Conservation (phyloP, 805 yeast genomes). For the Ogataea degrootiae region DNA sequence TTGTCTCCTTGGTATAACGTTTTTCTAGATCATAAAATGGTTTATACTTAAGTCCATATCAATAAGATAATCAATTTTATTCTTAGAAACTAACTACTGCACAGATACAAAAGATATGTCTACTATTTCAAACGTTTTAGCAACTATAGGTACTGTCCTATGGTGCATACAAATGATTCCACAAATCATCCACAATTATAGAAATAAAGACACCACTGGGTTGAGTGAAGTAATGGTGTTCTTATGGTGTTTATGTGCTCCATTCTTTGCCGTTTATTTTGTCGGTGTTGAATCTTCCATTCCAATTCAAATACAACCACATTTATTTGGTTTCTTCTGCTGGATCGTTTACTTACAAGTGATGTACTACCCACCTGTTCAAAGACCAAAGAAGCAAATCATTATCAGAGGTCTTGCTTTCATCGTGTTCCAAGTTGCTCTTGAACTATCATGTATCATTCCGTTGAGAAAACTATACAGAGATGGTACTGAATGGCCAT, state of each 20-base stretch:
- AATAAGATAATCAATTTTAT: too few species aligned
- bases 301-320: conserved; percentile 51
- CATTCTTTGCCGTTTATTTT: conserved; percentile 51
- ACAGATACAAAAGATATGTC: not conserved
- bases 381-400: conserved; percentile 29
- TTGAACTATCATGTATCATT: conserved; percentile 46
- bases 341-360: conserved; percentile 43
- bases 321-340: conserved; percentile 48
- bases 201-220: conserved; percentile 76
- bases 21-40: too few species aligned
- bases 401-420: conserved; percentile 29
- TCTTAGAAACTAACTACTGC: too few species aligned
- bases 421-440: conserved; percentile 32
- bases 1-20: too few species aligned
- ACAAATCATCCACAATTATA: conserved; percentile 62
- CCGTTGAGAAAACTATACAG: conserved; percentile 45
- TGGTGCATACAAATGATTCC: conserved; percentile 94
- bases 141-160: conserved; percentile 82
- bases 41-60: too few species aligned
- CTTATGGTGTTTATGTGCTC: conserved; percentile 66
- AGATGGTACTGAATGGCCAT: conserved; percentile 41
- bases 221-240: conserved; percentile 86
- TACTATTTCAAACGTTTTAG: conserved; percentile 65
- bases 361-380: conserved; percentile 49
- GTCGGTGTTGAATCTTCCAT: conserved; percentile 43